phyloP scores from a whole-genome alignment of 306 rosid genomes.

The Casuarina cunninghamiana region DNA sequence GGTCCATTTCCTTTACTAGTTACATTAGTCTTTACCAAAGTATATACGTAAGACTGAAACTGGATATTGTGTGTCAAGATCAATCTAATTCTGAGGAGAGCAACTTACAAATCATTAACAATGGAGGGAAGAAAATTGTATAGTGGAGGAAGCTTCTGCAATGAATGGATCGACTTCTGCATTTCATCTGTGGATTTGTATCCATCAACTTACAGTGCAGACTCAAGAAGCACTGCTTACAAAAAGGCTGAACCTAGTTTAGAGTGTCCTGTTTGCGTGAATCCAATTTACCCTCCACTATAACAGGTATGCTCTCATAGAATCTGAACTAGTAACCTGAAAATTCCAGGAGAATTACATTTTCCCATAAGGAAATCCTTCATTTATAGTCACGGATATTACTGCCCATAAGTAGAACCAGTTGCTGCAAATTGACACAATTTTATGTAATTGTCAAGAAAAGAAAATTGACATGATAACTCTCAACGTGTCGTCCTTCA shows the following conservation, averaged over 20 bases:
- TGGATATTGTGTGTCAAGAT: constrained; percentile 5
- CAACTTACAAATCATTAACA: not conserved
- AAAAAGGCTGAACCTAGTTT: constrained; percentile 31
- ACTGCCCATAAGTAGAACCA: not conserved
- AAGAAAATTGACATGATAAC: not conserved
- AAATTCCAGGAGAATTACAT: not conserved
- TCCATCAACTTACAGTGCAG: constrained; percentile 31
- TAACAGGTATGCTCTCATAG: constrained; percentile 41
- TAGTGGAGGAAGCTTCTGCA: constrained; percentile 39
- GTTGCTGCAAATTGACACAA: not conserved
- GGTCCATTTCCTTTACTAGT: not conserved
- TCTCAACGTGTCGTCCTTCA: not conserved
- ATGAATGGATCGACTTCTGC: constrained; percentile 32
- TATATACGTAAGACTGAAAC: not conserved
- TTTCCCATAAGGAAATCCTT: not conserved
- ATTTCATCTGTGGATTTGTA: constrained; percentile 34
- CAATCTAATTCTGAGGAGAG: constrained; percentile 15
- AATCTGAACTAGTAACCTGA: not conserved
- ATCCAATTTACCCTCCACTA: constrained; percentile 55
- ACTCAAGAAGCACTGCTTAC: constrained; percentile 33
- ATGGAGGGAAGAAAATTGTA: constrained; percentile 34
- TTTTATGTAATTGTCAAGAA: not conserved
- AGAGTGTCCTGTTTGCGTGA: constrained; percentile 62
- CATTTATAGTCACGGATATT: not conserved
- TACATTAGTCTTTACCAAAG: not conserved